These are phyloP conservation scores for Volutella citrinella DNA, from an alignment of 2,329 filamentous ascomycete species.

Conservation along the genomic window DNA sequence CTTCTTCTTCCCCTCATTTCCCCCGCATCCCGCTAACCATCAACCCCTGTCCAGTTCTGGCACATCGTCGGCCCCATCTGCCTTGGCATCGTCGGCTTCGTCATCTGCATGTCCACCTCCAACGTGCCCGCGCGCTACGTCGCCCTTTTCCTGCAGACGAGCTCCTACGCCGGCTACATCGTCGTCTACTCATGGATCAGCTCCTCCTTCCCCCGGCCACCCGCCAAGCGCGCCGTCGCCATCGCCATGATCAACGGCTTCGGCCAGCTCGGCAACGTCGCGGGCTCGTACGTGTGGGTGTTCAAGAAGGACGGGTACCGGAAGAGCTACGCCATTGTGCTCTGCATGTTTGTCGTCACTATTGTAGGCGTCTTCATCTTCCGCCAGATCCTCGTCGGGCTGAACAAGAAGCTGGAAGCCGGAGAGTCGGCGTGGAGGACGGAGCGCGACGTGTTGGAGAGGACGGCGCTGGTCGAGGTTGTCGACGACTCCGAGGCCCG, in stretches of 20 bases:
- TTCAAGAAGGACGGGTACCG: conserved; percentile 58
- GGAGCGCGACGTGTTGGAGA: conserved; percentile 34
- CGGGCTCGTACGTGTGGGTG: conserved; percentile 62
- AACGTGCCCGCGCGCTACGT: conserved; percentile 57
- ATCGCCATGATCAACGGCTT: conserved; percentile 60
- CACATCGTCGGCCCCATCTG: conserved; percentile 54
- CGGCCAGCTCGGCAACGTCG: conserved; percentile 56
- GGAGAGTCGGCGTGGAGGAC: conserved; percentile 38
- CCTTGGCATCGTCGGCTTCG: conserved; percentile 53
- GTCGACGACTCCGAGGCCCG: conserved; percentile 41
- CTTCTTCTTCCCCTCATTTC: too few species aligned
- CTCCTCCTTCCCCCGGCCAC: conserved; percentile 55
- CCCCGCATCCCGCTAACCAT: too few species aligned
- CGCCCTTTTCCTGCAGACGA: conserved; percentile 57
- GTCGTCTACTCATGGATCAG: conserved; percentile 59
- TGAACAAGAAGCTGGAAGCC: conserved; percentile 48
- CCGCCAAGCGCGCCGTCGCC: conserved; percentile 59
- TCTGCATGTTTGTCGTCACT: conserved; percentile 61
- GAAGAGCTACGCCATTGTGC: conserved; percentile 63
- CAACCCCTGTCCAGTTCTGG: conserved; percentile 45
- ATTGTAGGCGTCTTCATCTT: conserved; percentile 50
- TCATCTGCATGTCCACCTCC: conserved; percentile 57
- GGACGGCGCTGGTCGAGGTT: conserved; percentile 37
- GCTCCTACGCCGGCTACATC: conserved; percentile 56
- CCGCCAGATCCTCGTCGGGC: conserved; percentile 41